A percentile compares a stretch with the other conserved stretches of the same genome.
Evolutionary conservation across 352 stramenopile species (phyloP).

Genomic region (Bremia lactucae): DNA sequence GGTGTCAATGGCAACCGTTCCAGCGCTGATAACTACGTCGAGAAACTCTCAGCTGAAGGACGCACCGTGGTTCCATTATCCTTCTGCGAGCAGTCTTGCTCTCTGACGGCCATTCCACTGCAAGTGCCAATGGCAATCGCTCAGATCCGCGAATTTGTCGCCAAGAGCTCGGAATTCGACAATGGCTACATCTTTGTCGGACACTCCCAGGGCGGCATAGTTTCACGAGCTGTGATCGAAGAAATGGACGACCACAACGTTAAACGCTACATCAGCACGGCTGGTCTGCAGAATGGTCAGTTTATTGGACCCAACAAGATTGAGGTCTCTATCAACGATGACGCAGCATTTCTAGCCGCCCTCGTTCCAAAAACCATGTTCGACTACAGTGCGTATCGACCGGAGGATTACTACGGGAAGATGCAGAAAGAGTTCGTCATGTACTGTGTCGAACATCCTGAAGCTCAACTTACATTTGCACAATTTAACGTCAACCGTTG

Average conservation of each 20-base stretch:
- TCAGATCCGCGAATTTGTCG: conserved; percentile 18
- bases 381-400: conserved; percentile 14
- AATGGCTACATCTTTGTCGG: conserved; percentile 37
- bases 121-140: conserved; percentile 28
- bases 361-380: conserved; percentile 8
- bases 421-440: conserved; percentile 31
- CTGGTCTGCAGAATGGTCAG: conserved; percentile 32
- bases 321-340: background rate
- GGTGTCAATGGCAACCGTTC: conserved; percentile 11
- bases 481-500: conserved; percentile 23
- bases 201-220: conserved; percentile 26
- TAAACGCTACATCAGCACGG: conserved; percentile 28
- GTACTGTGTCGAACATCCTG: conserved; percentile 17
- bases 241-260: conserved; percentile 42
- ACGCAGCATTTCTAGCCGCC: background rate
- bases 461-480: conserved; percentile 20
- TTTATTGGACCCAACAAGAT: conserved; percentile 34
- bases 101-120: conserved; percentile 11
- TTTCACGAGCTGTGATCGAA: conserved; percentile 32
- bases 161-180: conserved; percentile 18
- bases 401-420: conserved; percentile 19
- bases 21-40: conserved; percentile 10
- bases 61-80: conserved; percentile 20
- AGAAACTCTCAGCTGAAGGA: conserved; percentile 20
- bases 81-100: conserved; percentile 25